Conservation (phyloP, 2,329 filamentous ascomycete species). For the Mariannaea sp. region DNA sequence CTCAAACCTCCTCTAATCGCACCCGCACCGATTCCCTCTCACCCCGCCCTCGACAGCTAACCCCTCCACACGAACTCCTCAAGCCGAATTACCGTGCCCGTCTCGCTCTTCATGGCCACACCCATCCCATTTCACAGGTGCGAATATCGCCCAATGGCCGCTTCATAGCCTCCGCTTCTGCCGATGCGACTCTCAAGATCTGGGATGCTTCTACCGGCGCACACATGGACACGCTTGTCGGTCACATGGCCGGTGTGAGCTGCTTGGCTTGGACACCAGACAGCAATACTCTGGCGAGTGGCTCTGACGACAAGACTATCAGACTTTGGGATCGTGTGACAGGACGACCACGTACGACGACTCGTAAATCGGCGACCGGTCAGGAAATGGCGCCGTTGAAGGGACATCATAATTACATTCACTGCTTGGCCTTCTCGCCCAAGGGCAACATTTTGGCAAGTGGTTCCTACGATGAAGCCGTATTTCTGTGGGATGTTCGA, state of each 20-base stretch:
- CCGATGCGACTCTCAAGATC: constrained; percentile 88
- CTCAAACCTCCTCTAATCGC: constrained; percentile 39
- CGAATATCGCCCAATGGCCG: constrained; percentile 89
- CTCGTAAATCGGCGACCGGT: constrained; percentile 43
- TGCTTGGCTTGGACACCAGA: constrained; percentile 95
- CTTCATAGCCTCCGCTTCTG: constrained; percentile 88
- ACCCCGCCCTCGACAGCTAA: constrained; percentile 36
- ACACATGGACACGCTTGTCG: constrained; percentile 86
- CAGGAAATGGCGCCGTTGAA: constrained; percentile 64
- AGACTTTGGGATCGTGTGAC: constrained; percentile 83
- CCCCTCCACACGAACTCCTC: constrained; percentile 55
- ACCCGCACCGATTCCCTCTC: constrained; percentile 40
- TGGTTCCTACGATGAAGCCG: constrained; percentile 95
- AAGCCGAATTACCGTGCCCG: constrained; percentile 70
- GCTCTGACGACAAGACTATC: constrained; percentile 95
- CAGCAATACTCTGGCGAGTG: constrained; percentile 83
- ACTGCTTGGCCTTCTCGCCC: constrained; percentile 92
- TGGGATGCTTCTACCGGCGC: constrained; percentile 82
- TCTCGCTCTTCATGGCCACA: constrained; percentile 77
- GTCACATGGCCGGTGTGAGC: constrained; percentile 90
- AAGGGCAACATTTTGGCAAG: constrained; percentile 97
- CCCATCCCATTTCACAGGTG: constrained; percentile 78
- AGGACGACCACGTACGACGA: constrained; percentile 57
- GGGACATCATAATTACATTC: constrained; percentile 96
- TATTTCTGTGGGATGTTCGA: constrained; percentile 95